These are phyloP conservation scores for Globisporangium irregulare DNA, from an alignment of 352 stramenopile genomes.

Conservation along the genomic window DNA sequence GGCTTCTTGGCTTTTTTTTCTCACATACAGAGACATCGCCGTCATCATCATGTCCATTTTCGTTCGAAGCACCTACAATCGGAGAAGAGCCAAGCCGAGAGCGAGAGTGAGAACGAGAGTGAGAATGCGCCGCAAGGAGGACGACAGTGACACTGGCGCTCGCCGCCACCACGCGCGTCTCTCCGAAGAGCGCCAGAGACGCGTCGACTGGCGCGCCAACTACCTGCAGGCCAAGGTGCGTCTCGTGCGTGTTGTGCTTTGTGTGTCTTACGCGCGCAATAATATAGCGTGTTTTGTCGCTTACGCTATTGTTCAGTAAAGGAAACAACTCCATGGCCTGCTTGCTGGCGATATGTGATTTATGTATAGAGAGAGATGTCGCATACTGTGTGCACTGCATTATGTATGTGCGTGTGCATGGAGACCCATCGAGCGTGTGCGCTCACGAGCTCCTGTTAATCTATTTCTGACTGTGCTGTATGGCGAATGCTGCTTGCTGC, in stretches of 20 bases:
- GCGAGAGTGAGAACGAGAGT: neutral
- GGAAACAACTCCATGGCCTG: neutral
- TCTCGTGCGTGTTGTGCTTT: neutral
- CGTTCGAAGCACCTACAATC: neutral
- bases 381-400: conserved; percentile 2
- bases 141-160: neutral
- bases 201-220: conserved; percentile 34
- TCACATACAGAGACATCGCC: too few species aligned
- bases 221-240: conserved; percentile 44
- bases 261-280: neutral
- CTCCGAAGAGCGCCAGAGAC: conserved; percentile 12
- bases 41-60: too few species aligned
- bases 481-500: neutral
- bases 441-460: neutral
- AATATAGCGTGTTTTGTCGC: neutral
- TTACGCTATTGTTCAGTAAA: neutral
- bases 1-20: too few species aligned
- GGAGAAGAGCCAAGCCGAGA: neutral
- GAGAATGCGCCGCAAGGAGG: neutral
- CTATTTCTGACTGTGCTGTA: conserved; percentile 12
- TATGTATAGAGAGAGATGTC: neutral
- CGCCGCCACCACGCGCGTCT: neutral
- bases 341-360: neutral
- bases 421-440: neutral
- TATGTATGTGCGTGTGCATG: neutral